Conservation (phyloP, 306 rosid species). For the Hippophae rhamnoides region DNA sequence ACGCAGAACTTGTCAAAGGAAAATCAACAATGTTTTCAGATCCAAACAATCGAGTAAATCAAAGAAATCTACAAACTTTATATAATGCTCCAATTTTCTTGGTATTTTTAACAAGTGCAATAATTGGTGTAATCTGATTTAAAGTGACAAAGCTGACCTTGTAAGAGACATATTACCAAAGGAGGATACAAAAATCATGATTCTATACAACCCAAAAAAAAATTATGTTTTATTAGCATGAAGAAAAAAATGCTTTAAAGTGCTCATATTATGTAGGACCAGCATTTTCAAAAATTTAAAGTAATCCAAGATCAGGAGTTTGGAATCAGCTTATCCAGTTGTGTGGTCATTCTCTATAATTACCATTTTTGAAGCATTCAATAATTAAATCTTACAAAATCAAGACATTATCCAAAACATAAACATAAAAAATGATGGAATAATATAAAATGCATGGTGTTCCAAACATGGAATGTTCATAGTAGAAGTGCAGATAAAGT, state of each 20-base stretch:
- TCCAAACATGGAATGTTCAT: background rate
- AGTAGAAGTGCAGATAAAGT: constrained; percentile 1
- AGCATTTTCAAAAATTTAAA: background rate
- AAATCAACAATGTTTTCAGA: background rate
- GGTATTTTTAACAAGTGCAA: too few species aligned
- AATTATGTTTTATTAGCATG: too few species aligned
- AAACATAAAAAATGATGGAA: background rate
- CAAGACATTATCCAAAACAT: background rate
- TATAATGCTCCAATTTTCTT: too few species aligned
- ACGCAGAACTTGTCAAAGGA: background rate
- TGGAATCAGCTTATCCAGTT: background rate
- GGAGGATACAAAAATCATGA: too few species aligned
- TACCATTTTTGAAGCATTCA: background rate
- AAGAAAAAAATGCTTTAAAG: background rate
- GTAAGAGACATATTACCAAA: too few species aligned
- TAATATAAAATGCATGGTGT: background rate
- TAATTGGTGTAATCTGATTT: too few species aligned
- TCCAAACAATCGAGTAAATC: too few species aligned
- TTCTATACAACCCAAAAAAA: too few species aligned
- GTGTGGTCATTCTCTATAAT: background rate
- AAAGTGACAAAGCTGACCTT: too few species aligned
- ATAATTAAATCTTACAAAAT: background rate
- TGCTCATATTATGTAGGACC: background rate
- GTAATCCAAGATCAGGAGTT: background rate
- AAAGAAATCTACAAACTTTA: too few species aligned